phyloP scores from a whole-genome alignment of 768 basidiomycete genomes.

The Amanita exitialis region DNA sequence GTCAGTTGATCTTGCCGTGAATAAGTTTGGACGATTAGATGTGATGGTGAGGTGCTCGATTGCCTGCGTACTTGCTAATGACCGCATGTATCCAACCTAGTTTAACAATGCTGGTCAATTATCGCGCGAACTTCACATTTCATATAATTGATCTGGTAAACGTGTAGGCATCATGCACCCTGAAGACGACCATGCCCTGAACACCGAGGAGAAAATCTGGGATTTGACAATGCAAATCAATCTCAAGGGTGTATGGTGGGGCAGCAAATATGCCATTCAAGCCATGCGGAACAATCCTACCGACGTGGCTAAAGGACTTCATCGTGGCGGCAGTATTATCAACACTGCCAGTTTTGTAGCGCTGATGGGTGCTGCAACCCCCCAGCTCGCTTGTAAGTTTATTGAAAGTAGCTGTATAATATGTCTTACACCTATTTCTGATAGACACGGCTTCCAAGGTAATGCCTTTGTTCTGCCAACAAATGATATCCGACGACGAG shows the following conservation, averaged over 20 bases:
- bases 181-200: slow-evolving; percentile 87
- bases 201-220: slow-evolving; percentile 97
- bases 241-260: slow-evolving; percentile 99
- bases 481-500: neutral
- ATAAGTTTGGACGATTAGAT: slow-evolving; percentile 88
- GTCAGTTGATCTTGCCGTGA: slow-evolving; percentile 70
- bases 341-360: slow-evolving; percentile 98
- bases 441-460: slow-evolving; percentile 94
- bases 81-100: slow-evolving; percentile 25
- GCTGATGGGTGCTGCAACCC: slow-evolving; percentile 90
- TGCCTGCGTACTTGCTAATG: neutral
- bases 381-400: slow-evolving; percentile 91
- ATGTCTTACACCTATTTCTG: slow-evolving; percentile 6
- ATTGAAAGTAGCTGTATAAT: neutral
- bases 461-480: neutral
- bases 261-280: slow-evolving; percentile 93
- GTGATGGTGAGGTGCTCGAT: slow-evolving; percentile 63
- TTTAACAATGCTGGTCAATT: slow-evolving; percentile 83
- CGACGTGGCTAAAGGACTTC: slow-evolving; percentile 73
- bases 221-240: slow-evolving; percentile 90
- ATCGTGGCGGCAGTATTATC: slow-evolving; percentile 84
- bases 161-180: slow-evolving; percentile 93
- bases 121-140: neutral
- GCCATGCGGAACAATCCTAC: slow-evolving; percentile 93
- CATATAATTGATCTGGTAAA: neutral